Conservation (phyloP, 2,329 filamentous ascomycete genomes). For the Phaeosphaeria sp. region DNA sequence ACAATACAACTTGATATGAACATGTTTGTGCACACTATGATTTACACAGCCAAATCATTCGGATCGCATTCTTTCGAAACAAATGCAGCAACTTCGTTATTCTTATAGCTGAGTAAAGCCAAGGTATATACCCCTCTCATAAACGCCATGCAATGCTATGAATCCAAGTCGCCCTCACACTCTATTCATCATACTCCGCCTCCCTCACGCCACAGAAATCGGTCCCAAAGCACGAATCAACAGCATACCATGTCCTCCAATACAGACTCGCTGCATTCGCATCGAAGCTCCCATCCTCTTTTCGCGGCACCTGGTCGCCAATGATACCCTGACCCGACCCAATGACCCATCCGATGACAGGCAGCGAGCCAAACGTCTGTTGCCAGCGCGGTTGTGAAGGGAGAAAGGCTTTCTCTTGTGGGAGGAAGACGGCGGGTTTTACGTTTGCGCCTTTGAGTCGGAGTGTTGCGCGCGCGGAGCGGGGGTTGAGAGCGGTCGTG, state of each 20-base stretch:
- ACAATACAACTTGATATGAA: conserved; percentile 4
- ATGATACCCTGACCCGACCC: conserved; percentile 66
- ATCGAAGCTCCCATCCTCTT: conserved; percentile 78
- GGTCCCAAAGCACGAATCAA: conserved; percentile 64
- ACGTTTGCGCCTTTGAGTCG: conserved; percentile 43
- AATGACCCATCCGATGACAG: conserved; percentile 56
- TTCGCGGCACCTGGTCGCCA: conserved; percentile 75
- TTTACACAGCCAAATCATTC: too few relatives aligned
- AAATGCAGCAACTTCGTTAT: neutral
- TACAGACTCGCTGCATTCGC: conserved; percentile 68
- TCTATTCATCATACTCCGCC: conserved; percentile 52
- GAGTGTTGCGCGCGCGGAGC: conserved; percentile 30
- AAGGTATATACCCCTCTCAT: neutral
- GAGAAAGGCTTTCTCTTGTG: conserved; percentile 56
- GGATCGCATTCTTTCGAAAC: too few relatives aligned
- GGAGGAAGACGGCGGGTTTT: conserved; percentile 49
- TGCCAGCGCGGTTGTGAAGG: conserved; percentile 52
- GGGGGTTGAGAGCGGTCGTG: conserved; percentile 29
- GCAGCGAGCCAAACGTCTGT: conserved; percentile 54
- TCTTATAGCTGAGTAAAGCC: neutral
- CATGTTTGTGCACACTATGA: neutral
- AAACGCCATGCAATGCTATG: neutral
- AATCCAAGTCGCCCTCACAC: neutral
- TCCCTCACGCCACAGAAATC: conserved; percentile 67
- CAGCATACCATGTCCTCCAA: conserved; percentile 65